Percentiles rank a stretch among this genome's conserved stretches.
phyloP scores from a whole-genome alignment of 2,329 filamentous ascomycete genomes.

The Fusarium begoniae region DNA sequence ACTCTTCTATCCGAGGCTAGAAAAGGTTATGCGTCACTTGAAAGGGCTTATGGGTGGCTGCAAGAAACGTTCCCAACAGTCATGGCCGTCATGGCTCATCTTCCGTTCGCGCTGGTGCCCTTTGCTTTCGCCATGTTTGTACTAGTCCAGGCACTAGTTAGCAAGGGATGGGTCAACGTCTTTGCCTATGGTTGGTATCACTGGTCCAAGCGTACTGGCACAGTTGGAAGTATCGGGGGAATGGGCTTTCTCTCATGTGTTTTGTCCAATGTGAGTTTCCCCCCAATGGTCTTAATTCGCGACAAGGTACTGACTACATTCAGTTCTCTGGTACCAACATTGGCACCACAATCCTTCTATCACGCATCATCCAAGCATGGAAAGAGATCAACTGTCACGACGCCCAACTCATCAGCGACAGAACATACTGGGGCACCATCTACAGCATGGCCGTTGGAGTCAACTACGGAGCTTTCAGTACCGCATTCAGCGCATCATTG shows the following conservation, averaged over 20 bases:
- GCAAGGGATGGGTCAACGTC: conserved; percentile 77
- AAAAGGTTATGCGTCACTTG: conserved; percentile 45
- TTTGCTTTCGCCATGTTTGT: conserved; percentile 81
- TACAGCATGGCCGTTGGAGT: conserved; percentile 80
- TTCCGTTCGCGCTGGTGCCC: conserved; percentile 74
- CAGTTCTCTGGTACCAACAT: conserved; percentile 83
- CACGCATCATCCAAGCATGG: conserved; percentile 76
- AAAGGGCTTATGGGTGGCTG: conserved; percentile 62
- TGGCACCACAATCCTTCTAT: conserved; percentile 77
- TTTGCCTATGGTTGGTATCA: conserved; percentile 79
- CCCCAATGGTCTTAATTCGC: fast-evolving
- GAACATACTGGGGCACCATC: conserved; percentile 77
- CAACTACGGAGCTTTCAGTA: conserved; percentile 79
- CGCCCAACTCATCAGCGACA: conserved; percentile 64
- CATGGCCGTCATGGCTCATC: conserved; percentile 69
- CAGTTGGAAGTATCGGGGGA: conserved; percentile 72
- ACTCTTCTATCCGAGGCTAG: conserved; percentile 63
- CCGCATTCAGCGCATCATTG: conserved; percentile 75
- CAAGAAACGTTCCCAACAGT: conserved; percentile 78
- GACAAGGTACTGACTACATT: not conserved
- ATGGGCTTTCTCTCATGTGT: conserved; percentile 79
- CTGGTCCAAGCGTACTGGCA: conserved; percentile 76
- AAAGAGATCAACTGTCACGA: conserved; percentile 63
- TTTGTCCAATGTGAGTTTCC: conserved; percentile 72
- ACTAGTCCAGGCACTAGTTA: conserved; percentile 76